These are phyloP conservation scores for Primulina tabacum DNA, from an alignment of 257 asterid genomes.

Conservation along the genomic window DNA sequence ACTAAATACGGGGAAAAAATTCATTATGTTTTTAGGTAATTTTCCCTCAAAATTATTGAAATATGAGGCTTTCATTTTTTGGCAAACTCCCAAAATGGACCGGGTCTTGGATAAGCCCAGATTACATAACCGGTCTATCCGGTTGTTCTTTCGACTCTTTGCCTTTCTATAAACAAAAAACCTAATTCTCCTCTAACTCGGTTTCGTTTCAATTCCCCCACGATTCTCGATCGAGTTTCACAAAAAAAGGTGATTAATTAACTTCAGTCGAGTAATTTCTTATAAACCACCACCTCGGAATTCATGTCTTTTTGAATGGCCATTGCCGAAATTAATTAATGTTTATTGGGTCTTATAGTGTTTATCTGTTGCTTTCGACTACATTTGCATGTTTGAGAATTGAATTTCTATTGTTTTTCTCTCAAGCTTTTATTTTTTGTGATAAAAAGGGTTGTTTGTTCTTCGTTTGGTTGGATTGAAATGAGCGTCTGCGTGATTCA, in stretches of 20 bases:
- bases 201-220: constrained; percentile 37
- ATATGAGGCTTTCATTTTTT: no score
- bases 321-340: not conserved
- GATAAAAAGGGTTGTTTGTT: constrained; percentile 12
- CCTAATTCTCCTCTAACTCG: constrained; percentile 45
- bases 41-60: no score
- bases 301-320: constrained; percentile 11
- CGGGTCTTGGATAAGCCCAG: constrained; percentile 18
- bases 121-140: constrained; percentile 50
- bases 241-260: constrained; percentile 13
- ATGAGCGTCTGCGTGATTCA: constrained; percentile 15
- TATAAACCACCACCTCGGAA: constrained; percentile 23
- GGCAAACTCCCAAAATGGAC: not conserved
- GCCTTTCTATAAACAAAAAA: constrained; percentile 18
- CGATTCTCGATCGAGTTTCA: constrained; percentile 34
- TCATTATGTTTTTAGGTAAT: no score
- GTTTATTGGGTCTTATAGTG: constrained; percentile 13
- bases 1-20: no score
- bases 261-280: constrained; percentile 46
- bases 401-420: constrained; percentile 14
- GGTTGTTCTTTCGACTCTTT: constrained; percentile 44
- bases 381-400: constrained; percentile 26
- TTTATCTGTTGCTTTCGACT: constrained; percentile 9
- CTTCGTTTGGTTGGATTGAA: not conserved
- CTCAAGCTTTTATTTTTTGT: constrained; percentile 20